These are phyloP conservation scores for Postia placenta DNA, from an alignment of 768 basidiomycete species.

Conservation along the genomic window DNA sequence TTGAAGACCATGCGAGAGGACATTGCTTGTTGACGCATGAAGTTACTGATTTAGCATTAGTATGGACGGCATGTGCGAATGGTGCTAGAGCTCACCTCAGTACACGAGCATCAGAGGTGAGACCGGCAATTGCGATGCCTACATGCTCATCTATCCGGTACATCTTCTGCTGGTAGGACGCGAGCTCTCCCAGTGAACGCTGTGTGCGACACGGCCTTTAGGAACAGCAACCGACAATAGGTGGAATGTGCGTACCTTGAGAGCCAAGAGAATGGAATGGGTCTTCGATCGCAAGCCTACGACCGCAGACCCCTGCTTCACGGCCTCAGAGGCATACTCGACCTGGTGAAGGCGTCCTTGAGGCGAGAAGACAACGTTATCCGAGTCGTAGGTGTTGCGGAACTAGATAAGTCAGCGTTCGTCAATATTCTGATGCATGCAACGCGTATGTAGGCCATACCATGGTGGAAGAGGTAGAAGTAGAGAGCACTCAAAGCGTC, in stretches of 20 bases:
- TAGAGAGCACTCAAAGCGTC: slow-evolving; percentile 2
- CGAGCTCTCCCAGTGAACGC: slow-evolving; percentile 97
- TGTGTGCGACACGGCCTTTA: slow-evolving; percentile 24
- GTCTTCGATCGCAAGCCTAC: slow-evolving; percentile 95
- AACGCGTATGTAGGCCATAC: slow-evolving; percentile 3
- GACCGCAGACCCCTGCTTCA: slow-evolving; percentile 99
- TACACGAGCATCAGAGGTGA: slow-evolving; percentile 97
- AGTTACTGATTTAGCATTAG: slow-evolving; percentile 60
- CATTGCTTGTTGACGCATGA: slow-evolving; percentile 99
- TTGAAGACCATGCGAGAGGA: slow-evolving; percentile 92
- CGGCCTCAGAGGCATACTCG: slow-evolving; percentile 97
- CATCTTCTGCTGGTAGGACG: slow-evolving; percentile 99
- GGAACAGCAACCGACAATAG: background rate
- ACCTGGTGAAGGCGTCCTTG: slow-evolving; percentile 97
- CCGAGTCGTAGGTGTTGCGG: slow-evolving; percentile 96
- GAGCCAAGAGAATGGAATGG: slow-evolving; percentile 84
- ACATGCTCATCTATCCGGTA: slow-evolving; percentile 99
- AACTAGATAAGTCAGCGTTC: slow-evolving; percentile 43
- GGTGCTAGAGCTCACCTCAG: slow-evolving; percentile 57
- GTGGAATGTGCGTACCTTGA: slow-evolving; percentile 64
- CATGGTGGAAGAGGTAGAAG: slow-evolving; percentile 9
- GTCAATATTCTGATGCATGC: background rate
- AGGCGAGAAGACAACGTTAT: slow-evolving; percentile 96
- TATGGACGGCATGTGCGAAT: background rate
- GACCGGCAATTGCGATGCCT: slow-evolving; percentile 98